phyloP scores from a whole-genome alignment of 1,284 basidiomycete genomes.

The Apiotrichum domesticum region DNA sequence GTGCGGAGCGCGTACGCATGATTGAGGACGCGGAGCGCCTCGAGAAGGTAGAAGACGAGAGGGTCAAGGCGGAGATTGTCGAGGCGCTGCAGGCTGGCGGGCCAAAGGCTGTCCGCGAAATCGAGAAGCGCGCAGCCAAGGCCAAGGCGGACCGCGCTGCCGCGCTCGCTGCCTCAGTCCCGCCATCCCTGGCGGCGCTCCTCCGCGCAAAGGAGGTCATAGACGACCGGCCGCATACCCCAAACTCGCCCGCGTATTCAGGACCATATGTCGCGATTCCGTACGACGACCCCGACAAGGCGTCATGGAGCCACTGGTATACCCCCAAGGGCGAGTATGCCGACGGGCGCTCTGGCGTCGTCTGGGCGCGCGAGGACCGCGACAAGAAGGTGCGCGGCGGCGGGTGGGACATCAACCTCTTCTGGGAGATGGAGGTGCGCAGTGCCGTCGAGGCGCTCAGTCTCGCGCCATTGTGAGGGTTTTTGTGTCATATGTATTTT shows the following conservation, averaged over 20 bases:
- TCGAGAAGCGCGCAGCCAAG: slow-evolving; percentile 50
- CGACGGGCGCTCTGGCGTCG: slow-evolving; percentile 52
- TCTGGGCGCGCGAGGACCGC: slow-evolving; percentile 64
- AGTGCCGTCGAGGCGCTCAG: slow-evolving; percentile 66
- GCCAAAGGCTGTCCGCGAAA: slow-evolving; percentile 51
- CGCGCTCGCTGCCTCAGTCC: slow-evolving; percentile 27
- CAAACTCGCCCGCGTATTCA: slow-evolving; percentile 35
- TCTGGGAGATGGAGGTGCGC: slow-evolving; percentile 78
- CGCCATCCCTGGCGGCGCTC: slow-evolving; percentile 14
- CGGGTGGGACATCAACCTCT: slow-evolving; percentile 72
- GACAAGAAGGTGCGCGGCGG: slow-evolving; percentile 78
- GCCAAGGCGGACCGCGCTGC: slow-evolving; percentile 31
- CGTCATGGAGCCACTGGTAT: slow-evolving; percentile 26
- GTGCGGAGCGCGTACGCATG: slow-evolving; percentile 61
- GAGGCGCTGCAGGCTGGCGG: slow-evolving; percentile 62
- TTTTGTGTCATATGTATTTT: not conserved
- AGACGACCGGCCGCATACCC: slow-evolving; percentile 19
- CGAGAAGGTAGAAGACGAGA: slow-evolving; percentile 48
- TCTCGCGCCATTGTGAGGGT: slow-evolving; percentile 30
- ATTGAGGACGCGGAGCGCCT: slow-evolving; percentile 62
- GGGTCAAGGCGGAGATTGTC: slow-evolving; percentile 56
- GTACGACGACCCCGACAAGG: slow-evolving; percentile 31
- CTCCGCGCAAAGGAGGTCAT: slow-evolving; percentile 9
- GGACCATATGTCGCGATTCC: slow-evolving; percentile 45
- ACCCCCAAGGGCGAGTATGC: slow-evolving; percentile 28